phyloP scores from a whole-genome alignment of 495 filamentous ascomycete species.

The Aspergillus baeticus region DNA sequence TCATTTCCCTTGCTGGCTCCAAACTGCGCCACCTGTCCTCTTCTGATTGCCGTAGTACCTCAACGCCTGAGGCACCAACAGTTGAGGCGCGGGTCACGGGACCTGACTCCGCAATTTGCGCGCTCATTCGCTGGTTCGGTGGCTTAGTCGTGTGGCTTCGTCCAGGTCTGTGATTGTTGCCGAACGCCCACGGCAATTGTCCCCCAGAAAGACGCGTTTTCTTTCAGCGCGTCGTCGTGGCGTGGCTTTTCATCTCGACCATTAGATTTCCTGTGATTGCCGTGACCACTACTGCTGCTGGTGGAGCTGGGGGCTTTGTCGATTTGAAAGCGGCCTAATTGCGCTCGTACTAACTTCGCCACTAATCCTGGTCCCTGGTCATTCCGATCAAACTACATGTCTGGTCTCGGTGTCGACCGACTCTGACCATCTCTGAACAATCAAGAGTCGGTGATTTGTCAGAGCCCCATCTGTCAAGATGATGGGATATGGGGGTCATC shows the following conservation, averaged over 20 bases:
- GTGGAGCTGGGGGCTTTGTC: slow-evolving; percentile 6
- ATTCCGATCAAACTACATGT: slow-evolving; percentile 2
- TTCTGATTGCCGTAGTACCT: slow-evolving; percentile 11
- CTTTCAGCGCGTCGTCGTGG: slow-evolving; percentile 10
- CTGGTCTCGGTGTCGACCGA: slow-evolving; percentile 1
- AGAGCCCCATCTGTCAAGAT: slow-evolving; percentile 15
- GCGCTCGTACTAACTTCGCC: background rate
- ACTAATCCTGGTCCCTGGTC: background rate
- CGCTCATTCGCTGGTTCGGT: slow-evolving; percentile 2
- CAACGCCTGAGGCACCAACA: slow-evolving; percentile 11
- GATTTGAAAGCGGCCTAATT: background rate
- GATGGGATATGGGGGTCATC: slow-evolving; percentile 35
- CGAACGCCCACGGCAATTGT: background rate
- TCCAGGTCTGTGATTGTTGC: background rate
- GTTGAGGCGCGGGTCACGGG: slow-evolving; percentile 2
- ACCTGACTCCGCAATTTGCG: background rate
- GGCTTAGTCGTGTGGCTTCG: background rate
- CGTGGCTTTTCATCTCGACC: slow-evolving; percentile 2
- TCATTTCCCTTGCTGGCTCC: background rate
- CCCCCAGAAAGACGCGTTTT: slow-evolving; percentile 8
- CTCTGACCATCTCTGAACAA: slow-evolving; percentile 1
- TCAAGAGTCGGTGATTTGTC: slow-evolving; percentile 2
- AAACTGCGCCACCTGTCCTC: slow-evolving; percentile 13
- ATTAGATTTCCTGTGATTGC: slow-evolving; percentile 3
- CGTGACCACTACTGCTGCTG: background rate